Percentiles rank a stretch among this genome's conserved stretches.
Evolutionary conservation across 257 asterid genomes (phyloP).

Genomic region (Nicotiana knightiana): DNA sequence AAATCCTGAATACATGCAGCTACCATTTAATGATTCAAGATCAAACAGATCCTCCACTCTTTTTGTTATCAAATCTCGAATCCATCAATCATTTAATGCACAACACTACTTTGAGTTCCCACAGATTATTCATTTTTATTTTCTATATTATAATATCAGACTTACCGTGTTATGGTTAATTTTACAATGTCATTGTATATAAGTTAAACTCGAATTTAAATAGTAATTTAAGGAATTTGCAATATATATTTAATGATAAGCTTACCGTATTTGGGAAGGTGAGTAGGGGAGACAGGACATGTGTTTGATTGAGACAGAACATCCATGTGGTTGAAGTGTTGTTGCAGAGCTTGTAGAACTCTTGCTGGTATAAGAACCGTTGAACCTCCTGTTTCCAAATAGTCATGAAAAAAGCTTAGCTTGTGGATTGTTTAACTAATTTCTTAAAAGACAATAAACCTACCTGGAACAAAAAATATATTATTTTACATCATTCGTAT

Average conservation of each 20-base stretch:
- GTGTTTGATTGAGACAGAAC: constrained; percentile 24
- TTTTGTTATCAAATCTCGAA: not conserved
- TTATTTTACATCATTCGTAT: not conserved
- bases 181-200: no score
- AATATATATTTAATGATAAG: not conserved
- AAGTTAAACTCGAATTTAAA: no score
- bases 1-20: not conserved
- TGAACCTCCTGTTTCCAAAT: constrained; percentile 37
- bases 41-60: not conserved
- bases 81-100: not conserved
- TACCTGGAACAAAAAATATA: not conserved
- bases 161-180: no score
- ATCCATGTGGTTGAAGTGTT: constrained; percentile 36
- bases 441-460: not conserved
- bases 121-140: not conserved
- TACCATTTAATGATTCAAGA: not conserved
- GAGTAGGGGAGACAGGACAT: constrained; percentile 1
- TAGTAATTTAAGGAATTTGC: no score
- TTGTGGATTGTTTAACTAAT: not conserved
- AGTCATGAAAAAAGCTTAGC: not conserved
- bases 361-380: constrained; percentile 81
- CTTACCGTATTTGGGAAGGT: constrained; percentile 23
- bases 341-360: constrained; percentile 62
- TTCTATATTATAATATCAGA: no score
- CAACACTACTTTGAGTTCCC: not conserved